These are phyloP conservation scores for Comarum palustre DNA, from an alignment of 306 rosid genomes.

Conservation along the genomic window DNA sequence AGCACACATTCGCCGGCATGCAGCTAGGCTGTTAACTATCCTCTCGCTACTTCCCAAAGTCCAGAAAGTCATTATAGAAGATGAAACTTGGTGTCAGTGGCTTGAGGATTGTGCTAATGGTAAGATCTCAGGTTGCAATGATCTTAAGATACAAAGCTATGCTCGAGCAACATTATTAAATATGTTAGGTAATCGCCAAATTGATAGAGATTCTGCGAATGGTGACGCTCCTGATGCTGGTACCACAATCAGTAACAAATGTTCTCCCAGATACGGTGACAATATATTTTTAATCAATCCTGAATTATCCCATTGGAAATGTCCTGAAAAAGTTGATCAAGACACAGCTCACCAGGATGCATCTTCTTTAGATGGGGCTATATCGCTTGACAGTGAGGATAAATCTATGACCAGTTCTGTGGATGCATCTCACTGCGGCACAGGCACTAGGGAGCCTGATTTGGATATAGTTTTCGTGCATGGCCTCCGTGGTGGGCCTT, in stretches of 20 bases:
- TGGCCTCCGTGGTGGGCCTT: constrained; percentile 95
- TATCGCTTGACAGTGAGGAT: constrained; percentile 35
- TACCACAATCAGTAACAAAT: constrained; percentile 35
- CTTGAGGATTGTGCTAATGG: constrained; percentile 92
- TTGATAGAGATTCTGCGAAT: constrained; percentile 36
- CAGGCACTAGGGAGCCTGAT: constrained; percentile 39
- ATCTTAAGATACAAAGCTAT: constrained; percentile 79
- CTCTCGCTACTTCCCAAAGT: constrained; percentile 77
- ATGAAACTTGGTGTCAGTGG: constrained; percentile 74
- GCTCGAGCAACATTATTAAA: constrained; percentile 77
- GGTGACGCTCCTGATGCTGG: constrained; percentile 34
- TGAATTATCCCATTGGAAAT: constrained; percentile 82
- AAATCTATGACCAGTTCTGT: constrained; percentile 30
- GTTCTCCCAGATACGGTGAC: constrained; percentile 74
- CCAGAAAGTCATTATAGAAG: constrained; percentile 60
- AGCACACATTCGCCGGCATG: constrained; percentile 92
- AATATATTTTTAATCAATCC: constrained; percentile 77
- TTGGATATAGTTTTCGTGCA: constrained; percentile 86
- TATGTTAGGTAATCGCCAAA: constrained; percentile 49
- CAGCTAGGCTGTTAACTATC: constrained; percentile 78
- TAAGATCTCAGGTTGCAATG: constrained; percentile 79
- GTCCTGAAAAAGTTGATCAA: constrained; percentile 39
- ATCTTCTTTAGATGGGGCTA: constrained; percentile 24
- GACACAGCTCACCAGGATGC: constrained; percentile 31
- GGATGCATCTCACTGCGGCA: constrained; percentile 32